These are phyloP conservation scores for Boehmeria nivea DNA, from an alignment of 306 rosid genomes.

Conservation along the genomic window DNA sequence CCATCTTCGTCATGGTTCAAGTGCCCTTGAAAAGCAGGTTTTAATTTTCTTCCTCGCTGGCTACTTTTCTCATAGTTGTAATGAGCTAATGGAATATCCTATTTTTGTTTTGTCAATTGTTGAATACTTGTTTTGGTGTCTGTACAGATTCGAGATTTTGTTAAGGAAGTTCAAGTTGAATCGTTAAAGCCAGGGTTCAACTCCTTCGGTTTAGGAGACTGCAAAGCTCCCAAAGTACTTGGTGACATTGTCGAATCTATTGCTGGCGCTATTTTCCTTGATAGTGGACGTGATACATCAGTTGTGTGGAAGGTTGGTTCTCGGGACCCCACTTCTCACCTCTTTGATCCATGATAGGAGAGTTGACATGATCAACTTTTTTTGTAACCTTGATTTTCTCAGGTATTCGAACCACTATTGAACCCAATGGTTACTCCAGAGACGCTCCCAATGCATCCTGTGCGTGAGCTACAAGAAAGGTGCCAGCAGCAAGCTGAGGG, in stretches of 20 bases:
- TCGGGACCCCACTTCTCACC: neutral
- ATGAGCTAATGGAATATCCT: no score
- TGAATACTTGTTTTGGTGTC: slow-evolving; percentile 9
- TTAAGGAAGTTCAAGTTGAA: slow-evolving; percentile 84
- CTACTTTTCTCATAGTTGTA: no score
- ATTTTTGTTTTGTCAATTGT: neutral
- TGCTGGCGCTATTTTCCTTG: slow-evolving; percentile 95
- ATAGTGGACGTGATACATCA: slow-evolving; percentile 65
- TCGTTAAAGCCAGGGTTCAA: slow-evolving; percentile 82
- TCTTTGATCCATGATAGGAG: slow-evolving; percentile 8
- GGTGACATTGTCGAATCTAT: slow-evolving; percentile 98
- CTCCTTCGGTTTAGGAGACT: slow-evolving; percentile 97
- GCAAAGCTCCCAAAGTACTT: slow-evolving; percentile 99
- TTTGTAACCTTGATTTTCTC: neutral
- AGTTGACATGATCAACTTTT: neutral
- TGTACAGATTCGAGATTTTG: slow-evolving; percentile 86
- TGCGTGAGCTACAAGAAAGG: slow-evolving; percentile 98
- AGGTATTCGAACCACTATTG: slow-evolving; percentile 93
- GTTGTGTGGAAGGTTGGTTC: slow-evolving; percentile 73
- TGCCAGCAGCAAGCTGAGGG: slow-evolving; percentile 99
- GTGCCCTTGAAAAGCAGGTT: slow-evolving; percentile 96
- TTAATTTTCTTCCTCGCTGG: neutral
- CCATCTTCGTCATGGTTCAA: slow-evolving; percentile 95
- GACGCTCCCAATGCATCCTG: slow-evolving; percentile 99
- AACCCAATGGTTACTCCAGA: slow-evolving; percentile 99